Conservation (phyloP, 2,329 filamentous ascomycete species). For the Cadophora malorum region DNA sequence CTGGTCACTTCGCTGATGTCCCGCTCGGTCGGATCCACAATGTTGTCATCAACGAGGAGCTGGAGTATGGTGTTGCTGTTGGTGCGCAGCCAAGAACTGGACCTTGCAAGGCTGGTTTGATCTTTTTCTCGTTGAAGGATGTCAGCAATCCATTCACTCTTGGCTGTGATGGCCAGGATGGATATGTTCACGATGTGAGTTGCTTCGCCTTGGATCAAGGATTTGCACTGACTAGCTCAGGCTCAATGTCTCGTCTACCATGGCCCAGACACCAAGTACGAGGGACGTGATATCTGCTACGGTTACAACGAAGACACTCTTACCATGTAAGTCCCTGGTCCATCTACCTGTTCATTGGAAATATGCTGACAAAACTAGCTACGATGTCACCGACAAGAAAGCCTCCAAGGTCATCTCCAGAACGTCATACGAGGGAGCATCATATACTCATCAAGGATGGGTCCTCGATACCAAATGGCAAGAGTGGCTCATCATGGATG, state of each 20-base stretch:
- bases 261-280: constrained; percentile 36
- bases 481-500: constrained; percentile 28
- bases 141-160: constrained; percentile 53
- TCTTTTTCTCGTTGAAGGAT: constrained; percentile 57
- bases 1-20: constrained; percentile 41
- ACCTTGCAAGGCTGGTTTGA: constrained; percentile 54
- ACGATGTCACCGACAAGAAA: constrained; percentile 51
- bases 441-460: constrained; percentile 59
- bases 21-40: constrained; percentile 51
- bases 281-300: constrained; percentile 36
- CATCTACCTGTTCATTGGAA: too few relatives aligned
- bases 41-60: constrained; percentile 50
- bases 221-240: constrained; percentile 39
- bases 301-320: constrained; percentile 47
- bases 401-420: constrained; percentile 52
- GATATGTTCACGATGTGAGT: constrained; percentile 40
- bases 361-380: constrained; percentile 43
- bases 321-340: background rate
- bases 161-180: constrained; percentile 55
- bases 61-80: constrained; percentile 46
- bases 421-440: constrained; percentile 55
- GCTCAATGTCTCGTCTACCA: constrained; percentile 51
- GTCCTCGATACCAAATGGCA: constrained; percentile 29
- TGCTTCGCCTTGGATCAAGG: too few relatives aligned
- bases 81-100: constrained; percentile 46